Evolutionary conservation across 108 stramenopile genomes (phyloP), one percentile per base, ranked within the genome.

Genomic region (Hondaea fermentalgiana): DNA sequence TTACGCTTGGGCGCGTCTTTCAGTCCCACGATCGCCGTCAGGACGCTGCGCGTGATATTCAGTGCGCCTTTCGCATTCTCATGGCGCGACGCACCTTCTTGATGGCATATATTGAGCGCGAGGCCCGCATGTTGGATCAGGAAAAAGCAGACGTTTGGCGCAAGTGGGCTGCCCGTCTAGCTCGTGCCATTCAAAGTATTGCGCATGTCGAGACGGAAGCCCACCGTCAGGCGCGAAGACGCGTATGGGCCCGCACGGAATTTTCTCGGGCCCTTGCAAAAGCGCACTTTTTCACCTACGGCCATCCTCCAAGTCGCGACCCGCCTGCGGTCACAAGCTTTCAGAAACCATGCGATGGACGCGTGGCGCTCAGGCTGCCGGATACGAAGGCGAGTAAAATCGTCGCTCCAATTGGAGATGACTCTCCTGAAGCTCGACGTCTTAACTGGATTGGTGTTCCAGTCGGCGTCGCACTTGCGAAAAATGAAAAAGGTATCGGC

Each of bases 391-490:
- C 76, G 10, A 53, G 19, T 12, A 83, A 83, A 23, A 83, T 83
- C n/a, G 76, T 83, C 25, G 76, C 51, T 47, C 76, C 76, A 16
- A 83, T 83, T 1, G 76, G 76, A 6, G 51, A 83, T 45, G 76
- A 83, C 25, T 42, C 64, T 69, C 49, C 45, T 6, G 76, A 83
- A 28, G 76, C 76, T 23, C n/a, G 25, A 8, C 45, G 51, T 8
- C 76, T 83, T 17, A 83, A 83, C 25, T 83, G 76, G 76, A 83
- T 83, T 53, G 76, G 76, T 14, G 76, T 83, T 55, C 76, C 76
- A 0, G 51, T 83, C 12, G 76, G 76, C 12, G 23, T 83, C 64
- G 14, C 64, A 16, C 55, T 2, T 35, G 35, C 35, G 35, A 35
- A 35, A 35, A 35, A 35, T 35, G 35, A 35, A 35, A 35, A 35